phyloP scores from a whole-genome alignment of 2,329 filamentous ascomycete genomes.

The Byssoonygena ceratinophila region DNA sequence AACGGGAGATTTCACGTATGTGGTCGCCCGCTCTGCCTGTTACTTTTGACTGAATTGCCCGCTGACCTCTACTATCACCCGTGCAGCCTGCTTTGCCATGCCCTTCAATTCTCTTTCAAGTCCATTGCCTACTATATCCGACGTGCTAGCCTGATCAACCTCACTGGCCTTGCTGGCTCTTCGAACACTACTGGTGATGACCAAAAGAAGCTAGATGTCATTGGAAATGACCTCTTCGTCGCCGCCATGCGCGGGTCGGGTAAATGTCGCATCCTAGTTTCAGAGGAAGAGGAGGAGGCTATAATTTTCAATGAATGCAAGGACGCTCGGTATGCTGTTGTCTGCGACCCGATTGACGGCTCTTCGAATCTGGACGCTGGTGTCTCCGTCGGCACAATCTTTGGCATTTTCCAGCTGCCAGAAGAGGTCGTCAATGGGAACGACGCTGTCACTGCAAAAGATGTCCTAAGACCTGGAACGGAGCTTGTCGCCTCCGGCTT shows the following conservation, averaged over 20 bases:
- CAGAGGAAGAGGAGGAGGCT: conserved; percentile 89
- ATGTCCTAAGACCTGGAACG: conserved; percentile 78
- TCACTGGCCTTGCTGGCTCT: conserved; percentile 87
- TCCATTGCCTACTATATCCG: conserved; percentile 99
- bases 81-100: conserved; percentile 79
- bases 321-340: conserved; percentile 76
- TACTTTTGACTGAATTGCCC: neutral
- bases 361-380: conserved; percentile 96
- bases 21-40: conserved; percentile 13
- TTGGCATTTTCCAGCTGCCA: conserved; percentile 80
- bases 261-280: conserved; percentile 85
- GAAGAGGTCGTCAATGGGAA: conserved; percentile 45
- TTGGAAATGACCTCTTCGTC: conserved; percentile 96
- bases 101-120: conserved; percentile 99
- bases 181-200: conserved; percentile 94
- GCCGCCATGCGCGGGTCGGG: conserved; percentile 87
- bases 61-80: conserved; percentile 8
- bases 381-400: conserved; percentile 96
- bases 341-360: conserved; percentile 95
- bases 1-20: conserved; percentile 96
- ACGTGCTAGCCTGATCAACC: conserved; percentile 85
- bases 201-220: conserved; percentile 99
- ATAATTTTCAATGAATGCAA: conserved; percentile 73
- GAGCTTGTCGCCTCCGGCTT: conserved; percentile 93
- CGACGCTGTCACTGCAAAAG: conserved; percentile 54